A percentile compares a stretch with the other conserved stretches of the same genome.
Conservation (phyloP, 768 basidiomycete species). For the Pleurotus cornucopiae region DNA sequence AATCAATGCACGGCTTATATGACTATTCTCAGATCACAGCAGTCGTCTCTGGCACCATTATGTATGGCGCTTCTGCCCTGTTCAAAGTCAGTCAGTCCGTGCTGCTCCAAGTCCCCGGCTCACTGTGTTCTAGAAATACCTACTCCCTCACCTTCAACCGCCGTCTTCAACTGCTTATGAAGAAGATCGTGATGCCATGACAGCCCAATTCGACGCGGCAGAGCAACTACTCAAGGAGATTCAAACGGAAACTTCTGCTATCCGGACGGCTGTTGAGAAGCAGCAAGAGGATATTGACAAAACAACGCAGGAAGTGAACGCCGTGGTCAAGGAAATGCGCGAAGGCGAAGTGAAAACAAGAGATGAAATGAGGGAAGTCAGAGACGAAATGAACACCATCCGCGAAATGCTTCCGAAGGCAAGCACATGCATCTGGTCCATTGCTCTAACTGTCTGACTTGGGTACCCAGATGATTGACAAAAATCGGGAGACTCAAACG, state of each 20-base stretch:
- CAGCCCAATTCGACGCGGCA: slow-evolving; percentile 86
- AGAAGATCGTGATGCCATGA: slow-evolving; percentile 77
- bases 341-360: slow-evolving; percentile 75
- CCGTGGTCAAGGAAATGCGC: slow-evolving; percentile 68
- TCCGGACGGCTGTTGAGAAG: slow-evolving; percentile 69
- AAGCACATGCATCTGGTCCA: slow-evolving; percentile 13
- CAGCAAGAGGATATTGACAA: slow-evolving; percentile 71
- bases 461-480: slow-evolving; percentile 80
- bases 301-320: slow-evolving; percentile 68
- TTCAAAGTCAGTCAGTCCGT: slow-evolving; percentile 53
- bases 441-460: not conserved
- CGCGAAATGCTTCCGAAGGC: slow-evolving; percentile 94
- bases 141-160: slow-evolving; percentile 86
- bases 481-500: slow-evolving; percentile 81
- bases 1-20: slow-evolving; percentile 20
- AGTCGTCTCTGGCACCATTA: slow-evolving; percentile 81
- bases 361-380: slow-evolving; percentile 88
- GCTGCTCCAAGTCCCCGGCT: slow-evolving; percentile 5
- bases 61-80: slow-evolving; percentile 75
- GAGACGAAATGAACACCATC: slow-evolving; percentile 86
- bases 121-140: slow-evolving; percentile 64
- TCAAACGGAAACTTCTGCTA: slow-evolving; percentile 68
- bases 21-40: slow-evolving; percentile 70
- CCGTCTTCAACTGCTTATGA: slow-evolving; percentile 88
- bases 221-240: slow-evolving; percentile 79